phyloP scores from a whole-genome alignment of 768 basidiomycete genomes.

The Pleurotus platypus region DNA sequence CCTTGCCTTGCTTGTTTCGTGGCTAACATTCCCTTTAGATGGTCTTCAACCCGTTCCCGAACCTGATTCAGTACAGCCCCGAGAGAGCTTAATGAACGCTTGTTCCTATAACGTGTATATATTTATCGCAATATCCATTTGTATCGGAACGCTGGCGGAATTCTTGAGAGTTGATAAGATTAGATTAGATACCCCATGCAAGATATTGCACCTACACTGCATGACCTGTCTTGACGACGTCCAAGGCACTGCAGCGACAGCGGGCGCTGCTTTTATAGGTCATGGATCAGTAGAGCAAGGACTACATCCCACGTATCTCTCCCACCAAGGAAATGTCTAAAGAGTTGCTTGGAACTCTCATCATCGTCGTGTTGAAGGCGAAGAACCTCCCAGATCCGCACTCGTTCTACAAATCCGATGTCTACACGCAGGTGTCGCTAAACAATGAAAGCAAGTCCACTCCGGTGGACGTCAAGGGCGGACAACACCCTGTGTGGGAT shows the following conservation, averaged over 20 bases:
- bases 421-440: constrained; percentile 66
- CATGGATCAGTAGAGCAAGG: background rate
- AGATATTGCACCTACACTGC: no score
- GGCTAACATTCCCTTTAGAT: constrained; percentile 28
- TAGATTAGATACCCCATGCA: no score
- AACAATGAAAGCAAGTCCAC: constrained; percentile 32
- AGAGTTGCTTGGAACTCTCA: constrained; percentile 71
- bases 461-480: constrained; percentile 33
- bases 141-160: no score
- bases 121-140: no score
- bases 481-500: constrained; percentile 94
- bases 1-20: background rate
- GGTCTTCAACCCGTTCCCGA: constrained; percentile 49
- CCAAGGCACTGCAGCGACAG: background rate
- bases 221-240: background rate
- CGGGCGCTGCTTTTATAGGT: no score
- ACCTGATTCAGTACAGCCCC: constrained; percentile 48
- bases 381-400: constrained; percentile 79
- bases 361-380: constrained; percentile 84
- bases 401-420: constrained; percentile 89
- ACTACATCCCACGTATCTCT: background rate
- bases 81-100: no score
- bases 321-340: constrained; percentile 22
- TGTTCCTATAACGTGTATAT: no score
- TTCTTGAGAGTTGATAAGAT: no score